phyloP scores from a whole-genome alignment of 352 stramenopile species.

The Pythium phragmitis region DNA sequence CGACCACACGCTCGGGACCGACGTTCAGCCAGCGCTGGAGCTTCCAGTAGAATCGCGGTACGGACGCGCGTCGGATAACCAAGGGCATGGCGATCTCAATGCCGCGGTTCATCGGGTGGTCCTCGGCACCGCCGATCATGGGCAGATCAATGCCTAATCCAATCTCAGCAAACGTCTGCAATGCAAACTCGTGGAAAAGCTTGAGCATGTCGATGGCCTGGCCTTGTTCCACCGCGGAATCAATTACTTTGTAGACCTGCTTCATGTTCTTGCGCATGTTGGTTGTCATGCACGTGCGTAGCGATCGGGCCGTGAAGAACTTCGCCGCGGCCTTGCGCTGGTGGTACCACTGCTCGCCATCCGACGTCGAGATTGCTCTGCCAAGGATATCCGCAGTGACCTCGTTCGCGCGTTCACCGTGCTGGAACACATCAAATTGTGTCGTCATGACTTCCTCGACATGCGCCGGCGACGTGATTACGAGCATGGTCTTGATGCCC shows the following conservation, averaged over 20 bases:
- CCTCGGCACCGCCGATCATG: constrained; percentile 33
- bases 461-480: constrained; percentile 23
- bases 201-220: constrained; percentile 24
- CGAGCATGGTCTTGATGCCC: constrained; percentile 10
- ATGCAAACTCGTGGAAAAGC: constrained; percentile 46
- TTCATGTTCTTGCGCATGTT: constrained; percentile 17
- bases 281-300: constrained; percentile 26
- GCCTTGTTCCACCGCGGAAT: constrained; percentile 4
- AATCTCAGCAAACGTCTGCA: constrained; percentile 55
- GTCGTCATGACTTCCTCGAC: constrained; percentile 35
- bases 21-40: constrained; percentile 26
- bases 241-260: constrained; percentile 20
- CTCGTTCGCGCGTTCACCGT: constrained; percentile 23
- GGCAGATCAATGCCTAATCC: constrained; percentile 48
- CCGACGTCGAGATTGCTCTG: constrained; percentile 19
- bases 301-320: constrained; percentile 31
- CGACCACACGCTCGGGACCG: constrained; percentile 37
- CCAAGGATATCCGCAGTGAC: constrained; percentile 24
- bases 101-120: constrained; percentile 41
- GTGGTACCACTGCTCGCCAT: constrained; percentile 32
- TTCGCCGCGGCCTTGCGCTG: constrained; percentile 34
- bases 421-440: constrained; percentile 34
- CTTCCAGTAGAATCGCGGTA: constrained; percentile 22
- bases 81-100: constrained; percentile 41
- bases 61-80: constrained; percentile 45